Evolutionary conservation across 192 early-diverging fungal genomes (phyloP).

Genomic region (Entomortierella lignicola): DNA sequence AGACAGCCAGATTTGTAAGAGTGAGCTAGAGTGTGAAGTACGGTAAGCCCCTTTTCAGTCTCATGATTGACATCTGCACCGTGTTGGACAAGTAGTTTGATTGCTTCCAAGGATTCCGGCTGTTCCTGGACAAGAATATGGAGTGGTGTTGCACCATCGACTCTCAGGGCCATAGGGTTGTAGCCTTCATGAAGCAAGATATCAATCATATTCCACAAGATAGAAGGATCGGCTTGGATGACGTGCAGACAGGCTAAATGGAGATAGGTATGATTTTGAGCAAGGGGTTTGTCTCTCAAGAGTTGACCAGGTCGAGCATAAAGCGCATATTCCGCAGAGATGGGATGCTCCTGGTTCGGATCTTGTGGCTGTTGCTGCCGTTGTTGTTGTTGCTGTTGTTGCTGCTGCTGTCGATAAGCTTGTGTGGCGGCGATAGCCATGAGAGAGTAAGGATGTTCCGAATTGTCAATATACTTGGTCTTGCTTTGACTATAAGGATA

Average conservation of each 20-base stretch:
- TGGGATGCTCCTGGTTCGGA: background rate
- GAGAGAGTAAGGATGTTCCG: conserved; percentile 26
- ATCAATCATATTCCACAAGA: conserved; percentile 53
- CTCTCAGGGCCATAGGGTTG: conserved; percentile 39
- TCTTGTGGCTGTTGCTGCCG: too few species aligned
- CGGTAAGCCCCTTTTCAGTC: conserved; percentile 44
- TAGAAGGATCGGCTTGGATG: conserved; percentile 34
- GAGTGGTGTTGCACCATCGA: conserved; percentile 39
- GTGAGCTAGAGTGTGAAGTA: conserved; percentile 50
- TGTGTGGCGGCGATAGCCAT: conserved; percentile 25
- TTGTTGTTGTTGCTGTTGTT: too few species aligned
- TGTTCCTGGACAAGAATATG: conserved; percentile 53
- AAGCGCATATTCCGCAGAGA: conserved; percentile 45
- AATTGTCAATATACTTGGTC: conserved; percentile 16
- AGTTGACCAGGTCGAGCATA: conserved; percentile 51
- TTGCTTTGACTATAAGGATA: background rate
- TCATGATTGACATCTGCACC: conserved; percentile 67
- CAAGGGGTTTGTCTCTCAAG: conserved; percentile 35
- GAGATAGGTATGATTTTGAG: conserved; percentile 50
- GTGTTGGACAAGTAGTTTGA: conserved; percentile 58
- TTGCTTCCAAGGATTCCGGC: conserved; percentile 44
- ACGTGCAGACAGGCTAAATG: conserved; percentile 42
- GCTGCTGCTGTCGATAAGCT: conserved; percentile 2
- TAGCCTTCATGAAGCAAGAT: conserved; percentile 49
- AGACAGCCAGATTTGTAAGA: conserved; percentile 66